Conservation (phyloP, 2,329 filamentous ascomycete genomes). For the Colletotrichum sojae region DNA sequence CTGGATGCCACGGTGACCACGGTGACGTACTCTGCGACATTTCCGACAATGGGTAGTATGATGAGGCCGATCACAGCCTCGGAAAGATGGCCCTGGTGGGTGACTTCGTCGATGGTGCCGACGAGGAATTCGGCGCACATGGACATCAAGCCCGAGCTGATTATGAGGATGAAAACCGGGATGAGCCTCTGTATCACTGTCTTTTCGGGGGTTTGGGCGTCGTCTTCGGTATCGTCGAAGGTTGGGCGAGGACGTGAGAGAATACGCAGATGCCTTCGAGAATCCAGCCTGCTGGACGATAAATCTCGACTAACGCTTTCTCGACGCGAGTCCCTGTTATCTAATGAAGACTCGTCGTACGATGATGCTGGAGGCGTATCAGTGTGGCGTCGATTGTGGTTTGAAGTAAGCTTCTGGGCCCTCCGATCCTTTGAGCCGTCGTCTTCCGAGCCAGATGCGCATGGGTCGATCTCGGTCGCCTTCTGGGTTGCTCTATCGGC, state of each 20-base stretch:
- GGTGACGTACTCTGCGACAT: constrained; percentile 75
- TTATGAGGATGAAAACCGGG: constrained; percentile 65
- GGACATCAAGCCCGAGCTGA: constrained; percentile 69
- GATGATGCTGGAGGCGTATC: too few relatives aligned
- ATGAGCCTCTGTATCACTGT: constrained; percentile 47
- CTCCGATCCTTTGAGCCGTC: too few relatives aligned
- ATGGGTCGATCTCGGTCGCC: background rate
- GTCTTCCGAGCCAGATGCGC: too few relatives aligned
- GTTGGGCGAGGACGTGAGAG: background rate
- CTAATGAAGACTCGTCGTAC: too few relatives aligned
- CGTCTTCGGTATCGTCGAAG: accelerated
- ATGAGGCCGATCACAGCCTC: constrained; percentile 74
- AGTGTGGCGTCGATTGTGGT: too few relatives aligned
- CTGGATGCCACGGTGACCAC: constrained; percentile 71
- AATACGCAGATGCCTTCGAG: background rate
- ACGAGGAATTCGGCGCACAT: constrained; percentile 75
- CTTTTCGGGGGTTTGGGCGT: background rate
- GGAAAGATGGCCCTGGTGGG: constrained; percentile 62
- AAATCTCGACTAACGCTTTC: background rate
- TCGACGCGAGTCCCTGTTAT: too few relatives aligned
- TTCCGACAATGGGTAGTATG: constrained; percentile 73
- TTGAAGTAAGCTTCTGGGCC: too few relatives aligned
- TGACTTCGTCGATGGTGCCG: constrained; percentile 69
- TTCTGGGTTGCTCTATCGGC: background rate
- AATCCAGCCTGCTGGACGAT: background rate